Evolutionary conservation across 371 early-diverging fungal genomes (phyloP).

Genomic region (Mucor ambiguus): DNA sequence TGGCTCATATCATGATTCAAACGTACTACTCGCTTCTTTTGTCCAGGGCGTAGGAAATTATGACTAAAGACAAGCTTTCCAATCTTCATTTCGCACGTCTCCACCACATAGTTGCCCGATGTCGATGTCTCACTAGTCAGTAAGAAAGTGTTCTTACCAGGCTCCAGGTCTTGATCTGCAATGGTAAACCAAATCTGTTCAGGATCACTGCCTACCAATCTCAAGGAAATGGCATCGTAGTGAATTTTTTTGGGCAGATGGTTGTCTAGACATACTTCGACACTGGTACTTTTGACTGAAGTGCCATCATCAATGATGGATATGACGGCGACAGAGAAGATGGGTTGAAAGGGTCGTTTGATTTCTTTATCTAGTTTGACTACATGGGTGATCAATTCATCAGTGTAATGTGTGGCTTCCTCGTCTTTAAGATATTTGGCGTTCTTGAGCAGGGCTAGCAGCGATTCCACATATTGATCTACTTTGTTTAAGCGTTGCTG

Average conservation of each 20-base stretch:
- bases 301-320: constrained; percentile 61
- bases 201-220: constrained; percentile 62
- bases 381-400: constrained; percentile 56
- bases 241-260: constrained; percentile 60
- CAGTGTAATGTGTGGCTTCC: constrained; percentile 50
- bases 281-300: constrained; percentile 62
- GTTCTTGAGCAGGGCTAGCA: constrained; percentile 61
- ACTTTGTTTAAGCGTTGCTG: constrained; percentile 60
- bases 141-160: constrained; percentile 67
- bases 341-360: constrained; percentile 55
- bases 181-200: constrained; percentile 55
- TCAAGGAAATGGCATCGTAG: constrained; percentile 53
- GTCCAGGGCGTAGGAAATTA: constrained; percentile 64
- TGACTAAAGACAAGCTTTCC: constrained; percentile 62
- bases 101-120: constrained; percentile 65
- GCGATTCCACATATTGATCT: constrained; percentile 62
- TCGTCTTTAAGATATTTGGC: constrained; percentile 48
- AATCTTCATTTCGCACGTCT: constrained; percentile 59
- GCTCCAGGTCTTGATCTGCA: constrained; percentile 48
- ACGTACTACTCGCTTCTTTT: constrained; percentile 60
- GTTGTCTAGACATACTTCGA: constrained; percentile 63
- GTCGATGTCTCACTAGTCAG: constrained; percentile 69
- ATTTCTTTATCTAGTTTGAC: constrained; percentile 56
- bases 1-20: constrained; percentile 54
- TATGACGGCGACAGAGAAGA: constrained; percentile 61